Base-by-base conservation (phyloP, 192 early-diverging fungal species). In the Podila verticillata region DNA sequence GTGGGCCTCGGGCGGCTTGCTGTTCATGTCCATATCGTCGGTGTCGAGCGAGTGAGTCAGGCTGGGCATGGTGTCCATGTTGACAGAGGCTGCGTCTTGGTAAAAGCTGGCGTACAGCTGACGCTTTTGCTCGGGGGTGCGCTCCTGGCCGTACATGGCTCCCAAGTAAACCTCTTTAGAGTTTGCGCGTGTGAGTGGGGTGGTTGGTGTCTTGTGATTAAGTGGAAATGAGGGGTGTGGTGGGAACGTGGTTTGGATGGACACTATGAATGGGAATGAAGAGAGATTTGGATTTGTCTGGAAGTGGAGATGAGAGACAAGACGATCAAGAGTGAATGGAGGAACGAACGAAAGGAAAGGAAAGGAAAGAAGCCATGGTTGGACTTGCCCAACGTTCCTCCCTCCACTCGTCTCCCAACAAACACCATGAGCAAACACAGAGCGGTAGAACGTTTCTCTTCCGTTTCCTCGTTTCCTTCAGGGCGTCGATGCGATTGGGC, bases 31-130 rank as follows among this genome's bases (percentile, higher is more conserved):
- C 75, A 71, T 71, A 57, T 6, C 24, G 30, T 78, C 57, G 8
- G 28, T 56, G 0, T 17, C 54, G 29, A 51, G 26, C 2, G 75
- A 79, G 54, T 67, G 64, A 5, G 58, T 22, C 63, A 79, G 75
- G 17, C 48, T 39, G 32, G 75, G 75, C 49, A 66, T 34, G 10
- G 75, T 57, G 58, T 79, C 54, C 74, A 77, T 77, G 62, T 65
- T 36, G 15, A 66, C 48, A 44, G 48, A 64, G 9, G 20, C 26
- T 10, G 56, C 22, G 19, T 13, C 26, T 24, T 58, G 22, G 39
- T 61, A 69, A 5, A 20, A 60, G 44, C 29, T 61, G 19, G 28
- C 47, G 20, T 51, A 69, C 15, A 44, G 15, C 13, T 31, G 59
- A n/a, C 48, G 29, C 26, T 31, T 28, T 17, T 28, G 58, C 58